Evolutionary conservation across 768 basidiomycete genomes (phyloP).

Genomic region (Amanita phalloides): DNA sequence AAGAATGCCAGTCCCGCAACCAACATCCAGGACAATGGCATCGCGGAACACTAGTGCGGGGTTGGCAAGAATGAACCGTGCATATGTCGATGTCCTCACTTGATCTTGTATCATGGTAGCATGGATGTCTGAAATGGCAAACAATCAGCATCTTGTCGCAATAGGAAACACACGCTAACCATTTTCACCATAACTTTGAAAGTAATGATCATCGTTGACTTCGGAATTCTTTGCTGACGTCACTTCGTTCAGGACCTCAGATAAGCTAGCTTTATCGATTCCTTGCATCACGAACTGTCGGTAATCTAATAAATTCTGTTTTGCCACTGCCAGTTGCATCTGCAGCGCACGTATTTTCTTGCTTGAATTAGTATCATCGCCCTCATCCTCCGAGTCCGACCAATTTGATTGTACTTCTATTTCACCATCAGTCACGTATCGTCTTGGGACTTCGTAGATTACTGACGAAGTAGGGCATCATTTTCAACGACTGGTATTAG

Average conservation of each 20-base stretch:
- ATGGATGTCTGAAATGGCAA: constrained; percentile 65
- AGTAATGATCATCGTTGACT: constrained; percentile 93
- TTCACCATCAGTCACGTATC: not conserved
- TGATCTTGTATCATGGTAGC: constrained; percentile 95
- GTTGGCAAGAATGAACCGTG: constrained; percentile 80
- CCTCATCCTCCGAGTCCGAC: constrained; percentile 58
- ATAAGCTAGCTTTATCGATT: constrained; percentile 33
- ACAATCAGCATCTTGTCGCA: not conserved
- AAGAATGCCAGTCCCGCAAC: constrained; percentile 91
- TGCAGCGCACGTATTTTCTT: constrained; percentile 50
- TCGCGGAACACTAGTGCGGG: constrained; percentile 64
- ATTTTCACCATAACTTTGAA: constrained; percentile 81
- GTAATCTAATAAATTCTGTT: constrained; percentile 54
- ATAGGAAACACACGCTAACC: constrained; percentile 31
- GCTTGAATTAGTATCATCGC: constrained; percentile 19
- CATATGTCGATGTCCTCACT: constrained; percentile 89
- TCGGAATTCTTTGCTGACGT: constrained; percentile 12
- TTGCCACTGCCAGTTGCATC: constrained; percentile 46
- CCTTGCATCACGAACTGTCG: constrained; percentile 43
- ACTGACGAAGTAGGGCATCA: constrained; percentile 83
- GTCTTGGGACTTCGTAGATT: not conserved
- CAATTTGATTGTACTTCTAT: constrained; percentile 1
- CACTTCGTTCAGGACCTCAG: constrained; percentile 30
- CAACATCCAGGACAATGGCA: constrained; percentile 87
- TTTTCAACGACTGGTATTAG: constrained; percentile 76